Evolutionary conservation across 306 rosid species (phyloP).

Genomic region (Ammopiptanthus mongolicus): DNA sequence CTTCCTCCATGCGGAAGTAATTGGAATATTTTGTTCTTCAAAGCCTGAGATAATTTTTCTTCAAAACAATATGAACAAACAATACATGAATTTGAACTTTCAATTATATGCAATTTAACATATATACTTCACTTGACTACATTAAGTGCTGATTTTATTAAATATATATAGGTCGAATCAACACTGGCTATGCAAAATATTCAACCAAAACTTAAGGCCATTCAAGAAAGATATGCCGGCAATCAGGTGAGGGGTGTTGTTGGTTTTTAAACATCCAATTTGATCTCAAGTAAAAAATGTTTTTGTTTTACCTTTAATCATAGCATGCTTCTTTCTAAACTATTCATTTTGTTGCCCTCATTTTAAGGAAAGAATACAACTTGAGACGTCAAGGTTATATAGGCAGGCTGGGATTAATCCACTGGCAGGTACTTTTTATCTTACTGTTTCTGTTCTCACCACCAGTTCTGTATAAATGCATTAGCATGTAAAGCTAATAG

Average conservation of each 20-base stretch:
- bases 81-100: conserved; percentile 14
- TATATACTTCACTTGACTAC: background rate
- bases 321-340: conserved; percentile 28
- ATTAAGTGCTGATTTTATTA: conserved; percentile 6
- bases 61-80: background rate
- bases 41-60: conserved; percentile 7
- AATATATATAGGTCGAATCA: conserved; percentile 73
- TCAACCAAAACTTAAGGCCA: conserved; percentile 96
- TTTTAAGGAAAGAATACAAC: conserved; percentile 98
- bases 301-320: background rate
- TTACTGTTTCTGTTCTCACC: background rate
- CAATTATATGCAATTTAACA: background rate
- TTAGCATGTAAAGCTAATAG: conserved; percentile 4
- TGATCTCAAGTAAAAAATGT: conserved; percentile 14
- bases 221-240: conserved; percentile 95
- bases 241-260: conserved; percentile 69
- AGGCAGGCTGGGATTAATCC: conserved; percentile 97
- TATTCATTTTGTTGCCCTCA: conserved; percentile 25
- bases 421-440: conserved; percentile 62
- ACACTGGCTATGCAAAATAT: conserved; percentile 97
- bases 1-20: background rate
- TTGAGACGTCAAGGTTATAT: conserved; percentile 93
- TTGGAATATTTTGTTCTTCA: conserved; percentile 6
- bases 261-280: conserved; percentile 15
- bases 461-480: background rate